Conservation (phyloP, 805 yeast species). For the Ogataea saltuana region DNA sequence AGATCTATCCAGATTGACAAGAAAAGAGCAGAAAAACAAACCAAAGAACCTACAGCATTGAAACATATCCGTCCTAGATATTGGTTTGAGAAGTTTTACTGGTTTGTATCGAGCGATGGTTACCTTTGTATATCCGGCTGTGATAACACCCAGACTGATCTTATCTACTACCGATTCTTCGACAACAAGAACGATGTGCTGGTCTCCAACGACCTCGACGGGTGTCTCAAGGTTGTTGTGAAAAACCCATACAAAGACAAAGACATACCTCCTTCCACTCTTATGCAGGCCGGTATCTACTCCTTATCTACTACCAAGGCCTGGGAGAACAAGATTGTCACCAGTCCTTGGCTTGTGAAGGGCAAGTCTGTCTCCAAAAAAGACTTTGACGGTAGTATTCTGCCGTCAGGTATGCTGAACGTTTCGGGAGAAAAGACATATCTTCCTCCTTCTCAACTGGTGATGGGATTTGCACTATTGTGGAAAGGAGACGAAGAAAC, state of each 20-base stretch:
- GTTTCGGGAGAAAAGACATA: conserved; percentile 54
- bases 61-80: conserved; percentile 67
- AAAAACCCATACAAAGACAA: conserved; percentile 75
- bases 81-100: conserved; percentile 92
- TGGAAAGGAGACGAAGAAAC: conserved; percentile 68
- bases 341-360: conserved; percentile 84
- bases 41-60: conserved; percentile 47
- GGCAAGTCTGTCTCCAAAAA: conserved; percentile 69
- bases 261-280: conserved; percentile 79
- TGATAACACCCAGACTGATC: conserved; percentile 76
- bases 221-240: conserved; percentile 73
- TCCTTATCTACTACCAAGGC: conserved; percentile 82
- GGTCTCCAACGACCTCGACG: conserved; percentile 73
- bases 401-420: conserved; percentile 63
- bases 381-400: conserved; percentile 55
- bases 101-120: conserved; percentile 93
- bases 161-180: conserved; percentile 77
- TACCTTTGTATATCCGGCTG: conserved; percentile 85
- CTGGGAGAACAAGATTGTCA: conserved; percentile 83
- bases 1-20: conserved; percentile 72
- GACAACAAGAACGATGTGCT: conserved; percentile 65
- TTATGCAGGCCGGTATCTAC: conserved; percentile 86
- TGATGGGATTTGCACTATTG: conserved; percentile 84
- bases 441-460: conserved; percentile 78
- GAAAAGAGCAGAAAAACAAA: conserved; percentile 59